phyloP scores from a whole-genome alignment of 306 rosid genomes.

The Vicia faba region DNA sequence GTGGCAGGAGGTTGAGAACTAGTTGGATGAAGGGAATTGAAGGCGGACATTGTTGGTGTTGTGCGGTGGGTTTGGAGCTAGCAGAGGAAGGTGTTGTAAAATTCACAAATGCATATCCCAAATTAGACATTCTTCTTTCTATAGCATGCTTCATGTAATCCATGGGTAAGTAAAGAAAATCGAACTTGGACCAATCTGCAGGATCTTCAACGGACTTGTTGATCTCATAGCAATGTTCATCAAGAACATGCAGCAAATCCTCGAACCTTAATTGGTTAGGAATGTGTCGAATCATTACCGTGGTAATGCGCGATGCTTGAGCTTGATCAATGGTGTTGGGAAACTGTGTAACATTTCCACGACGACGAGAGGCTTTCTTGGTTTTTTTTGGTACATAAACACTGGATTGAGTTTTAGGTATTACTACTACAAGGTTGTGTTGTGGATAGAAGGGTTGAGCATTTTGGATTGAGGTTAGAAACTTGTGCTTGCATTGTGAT shows the following conservation, averaged over 20 bases:
- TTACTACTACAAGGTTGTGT: too few species aligned
- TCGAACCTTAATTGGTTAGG: slow-evolving; percentile 30
- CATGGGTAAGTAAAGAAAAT: slow-evolving; percentile 61
- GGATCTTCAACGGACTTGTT: neutral
- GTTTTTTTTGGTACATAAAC: neutral
- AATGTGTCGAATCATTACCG: slow-evolving; percentile 37
- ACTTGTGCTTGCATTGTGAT: too few species aligned
- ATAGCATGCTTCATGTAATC: slow-evolving; percentile 32
- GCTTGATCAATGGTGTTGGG: slow-evolving; percentile 20
- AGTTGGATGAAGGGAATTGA: too few species aligned
- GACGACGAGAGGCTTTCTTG: neutral
- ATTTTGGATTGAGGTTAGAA: too few species aligned
- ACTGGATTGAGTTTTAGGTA: too few species aligned
- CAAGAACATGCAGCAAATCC: neutral
- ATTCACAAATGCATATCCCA: neutral
- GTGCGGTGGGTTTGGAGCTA: too few species aligned
- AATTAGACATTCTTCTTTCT: neutral
- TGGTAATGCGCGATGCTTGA: neutral
- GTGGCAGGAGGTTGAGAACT: slow-evolving; percentile 68
- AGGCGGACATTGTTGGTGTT: too few species aligned
- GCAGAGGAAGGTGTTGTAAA: slow-evolving; percentile 51
- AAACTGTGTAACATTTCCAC: neutral
- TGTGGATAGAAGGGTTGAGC: too few species aligned
- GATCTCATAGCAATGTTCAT: neutral
- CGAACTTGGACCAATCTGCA: slow-evolving; percentile 27